A percentile compares a stretch with the other conserved stretches of the same genome.
Conservation (phyloP, 1,139 yeast species). For the Yamadazyma friedrichii region DNA sequence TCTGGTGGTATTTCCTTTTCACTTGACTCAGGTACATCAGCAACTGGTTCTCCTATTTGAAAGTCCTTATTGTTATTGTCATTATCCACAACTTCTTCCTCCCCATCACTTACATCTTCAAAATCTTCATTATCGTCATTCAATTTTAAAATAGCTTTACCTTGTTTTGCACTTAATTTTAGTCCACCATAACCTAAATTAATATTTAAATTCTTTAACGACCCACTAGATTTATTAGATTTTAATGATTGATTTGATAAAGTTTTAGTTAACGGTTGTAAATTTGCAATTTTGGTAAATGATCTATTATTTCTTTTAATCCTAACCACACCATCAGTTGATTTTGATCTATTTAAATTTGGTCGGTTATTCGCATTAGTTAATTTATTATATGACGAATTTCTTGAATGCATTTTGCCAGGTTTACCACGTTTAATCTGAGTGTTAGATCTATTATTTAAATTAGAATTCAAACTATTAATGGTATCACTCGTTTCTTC, state of each 20-base stretch:
- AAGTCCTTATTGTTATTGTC: neutral
- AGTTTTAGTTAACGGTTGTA: constrained; percentile 44
- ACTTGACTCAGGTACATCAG: neutral
- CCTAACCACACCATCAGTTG: constrained; percentile 40
- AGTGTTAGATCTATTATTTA: too few relatives aligned
- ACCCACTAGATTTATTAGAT: constrained; percentile 34
- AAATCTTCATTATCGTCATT: constrained; percentile 37
- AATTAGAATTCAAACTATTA: constrained; percentile 26
- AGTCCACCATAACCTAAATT: constrained; percentile 23
- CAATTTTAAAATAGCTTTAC: constrained; percentile 39
- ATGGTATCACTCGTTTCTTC: neutral
- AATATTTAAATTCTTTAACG: constrained; percentile 31
- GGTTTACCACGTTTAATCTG: constrained; percentile 10
- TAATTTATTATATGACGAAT: constrained; percentile 32
- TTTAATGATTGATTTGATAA: constrained; percentile 29
- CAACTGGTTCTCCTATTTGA: neutral
- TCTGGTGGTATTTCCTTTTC: constrained; percentile 1
- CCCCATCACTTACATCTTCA: constrained; percentile 25
- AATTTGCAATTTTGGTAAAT: constrained; percentile 33
- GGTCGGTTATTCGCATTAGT: constrained; percentile 24
- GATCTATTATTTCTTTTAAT: constrained; percentile 39
- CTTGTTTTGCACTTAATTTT: constrained; percentile 40
- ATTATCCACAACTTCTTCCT: neutral
- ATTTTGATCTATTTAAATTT: constrained; percentile 38
- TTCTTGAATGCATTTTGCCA: constrained; percentile 26